These are phyloP conservation scores for Diaporthe sp. DNA, from an alignment of 2,329 filamentous ascomycete genomes.

Conservation along the genomic window DNA sequence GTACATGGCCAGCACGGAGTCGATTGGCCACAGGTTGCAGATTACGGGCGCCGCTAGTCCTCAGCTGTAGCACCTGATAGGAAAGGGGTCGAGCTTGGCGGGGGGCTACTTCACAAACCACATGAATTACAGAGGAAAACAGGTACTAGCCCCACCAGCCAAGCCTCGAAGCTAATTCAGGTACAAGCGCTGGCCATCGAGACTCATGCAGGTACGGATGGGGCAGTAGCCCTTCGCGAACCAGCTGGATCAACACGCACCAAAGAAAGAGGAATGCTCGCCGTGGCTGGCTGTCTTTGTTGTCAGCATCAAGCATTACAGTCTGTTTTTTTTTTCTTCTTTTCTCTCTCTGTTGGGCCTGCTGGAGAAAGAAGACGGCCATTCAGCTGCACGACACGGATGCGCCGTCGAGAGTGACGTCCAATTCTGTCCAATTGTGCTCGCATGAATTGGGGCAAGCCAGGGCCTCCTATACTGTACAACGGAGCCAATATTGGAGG, in stretches of 20 bases:
- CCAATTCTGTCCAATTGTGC: background rate
- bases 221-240: background rate
- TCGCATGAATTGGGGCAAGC: slow-evolving; percentile 17
- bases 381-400: slow-evolving; percentile 2
- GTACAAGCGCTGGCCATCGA: slow-evolving; percentile 10
- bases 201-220: slow-evolving; percentile 34
- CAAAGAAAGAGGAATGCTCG: background rate
- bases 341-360: background rate
- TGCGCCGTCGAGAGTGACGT: background rate
- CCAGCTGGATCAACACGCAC: slow-evolving; percentile 1
- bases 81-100: slow-evolving; percentile 31
- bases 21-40: slow-evolving; percentile 26
- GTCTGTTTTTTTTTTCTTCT: too few relatives aligned
- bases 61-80: slow-evolving; percentile 18
- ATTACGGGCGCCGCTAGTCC: slow-evolving; percentile 29
- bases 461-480: slow-evolving; percentile 11
- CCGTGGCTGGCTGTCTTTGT: slow-evolving; percentile 23
- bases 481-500: background rate
- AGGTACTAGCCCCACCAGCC: slow-evolving; percentile 2
- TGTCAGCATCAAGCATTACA: background rate
- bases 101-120: background rate
- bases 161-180: background rate
- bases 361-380: slow-evolving; percentile 4
- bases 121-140: rapidly evolving
- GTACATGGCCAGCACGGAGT: background rate